A percentile compares a stretch with the other conserved stretches of the same genome.
Conservation (phyloP, 192 early-diverging fungal genomes). For the Coemansia sp. region DNA sequence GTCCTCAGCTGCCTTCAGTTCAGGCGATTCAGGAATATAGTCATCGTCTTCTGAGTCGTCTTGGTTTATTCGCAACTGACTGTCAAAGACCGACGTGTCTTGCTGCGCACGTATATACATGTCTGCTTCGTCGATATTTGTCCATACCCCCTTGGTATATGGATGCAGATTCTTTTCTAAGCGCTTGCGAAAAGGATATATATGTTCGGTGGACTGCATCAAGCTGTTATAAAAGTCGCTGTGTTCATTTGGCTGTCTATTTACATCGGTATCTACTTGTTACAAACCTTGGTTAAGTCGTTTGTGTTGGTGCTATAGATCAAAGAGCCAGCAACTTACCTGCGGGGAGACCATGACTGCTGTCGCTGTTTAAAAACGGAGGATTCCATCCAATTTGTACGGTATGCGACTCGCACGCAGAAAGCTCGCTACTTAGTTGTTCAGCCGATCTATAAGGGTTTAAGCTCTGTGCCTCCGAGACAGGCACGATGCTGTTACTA, state of each 20-base stretch:
- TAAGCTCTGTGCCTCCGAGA: neutral
- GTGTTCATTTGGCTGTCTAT: neutral
- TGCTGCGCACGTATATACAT: slow-evolving; percentile 6
- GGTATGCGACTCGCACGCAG: neutral
- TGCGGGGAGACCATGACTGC: neutral
- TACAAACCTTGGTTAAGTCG: too few relatives aligned
- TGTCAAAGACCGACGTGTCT: slow-evolving; percentile 11
- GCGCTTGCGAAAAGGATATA: slow-evolving; percentile 40
- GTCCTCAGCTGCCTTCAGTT: slow-evolving; percentile 6
- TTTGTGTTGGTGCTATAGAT: too few relatives aligned
- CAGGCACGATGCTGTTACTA: neutral
- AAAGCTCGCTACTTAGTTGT: neutral
- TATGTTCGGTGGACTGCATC: slow-evolving; percentile 12
- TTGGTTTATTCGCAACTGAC: slow-evolving; percentile 3
- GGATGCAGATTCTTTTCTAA: slow-evolving; percentile 47
- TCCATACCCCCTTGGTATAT: slow-evolving; percentile 52
- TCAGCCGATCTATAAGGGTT: too few relatives aligned
- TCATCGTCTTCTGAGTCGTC: slow-evolving; percentile 48
- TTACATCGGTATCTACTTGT: too few relatives aligned
- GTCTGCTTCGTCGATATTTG: slow-evolving; percentile 23
- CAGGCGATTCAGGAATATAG: slow-evolving; percentile 35
- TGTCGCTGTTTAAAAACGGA: neutral
- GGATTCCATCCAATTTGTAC: slow-evolving; percentile 4
- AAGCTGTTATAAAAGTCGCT: slow-evolving; percentile 2
- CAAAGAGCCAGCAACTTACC: neutral